Conservation (phyloP, 257 asterid species). For the Solanum bulbocastanum region DNA sequence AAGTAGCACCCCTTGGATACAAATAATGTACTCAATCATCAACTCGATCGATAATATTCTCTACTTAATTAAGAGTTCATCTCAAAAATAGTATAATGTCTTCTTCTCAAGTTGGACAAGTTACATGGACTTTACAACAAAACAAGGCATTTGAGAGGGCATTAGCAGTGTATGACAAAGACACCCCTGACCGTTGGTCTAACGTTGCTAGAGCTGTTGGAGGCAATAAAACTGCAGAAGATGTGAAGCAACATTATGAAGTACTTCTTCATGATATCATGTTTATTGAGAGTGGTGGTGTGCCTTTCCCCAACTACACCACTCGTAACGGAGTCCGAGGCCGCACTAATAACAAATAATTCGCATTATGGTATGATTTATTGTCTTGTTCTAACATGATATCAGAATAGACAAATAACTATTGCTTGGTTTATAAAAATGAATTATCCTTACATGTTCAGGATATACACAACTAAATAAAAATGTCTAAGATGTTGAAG, state of each 20-base stretch:
- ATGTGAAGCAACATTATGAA: slow-evolving; percentile 60
- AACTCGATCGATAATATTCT: background rate
- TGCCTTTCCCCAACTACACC: slow-evolving; percentile 53
- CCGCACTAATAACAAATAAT: background rate
- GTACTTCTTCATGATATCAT: slow-evolving; percentile 47
- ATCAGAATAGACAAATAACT: background rate
- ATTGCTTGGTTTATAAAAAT: background rate
- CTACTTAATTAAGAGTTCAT: background rate
- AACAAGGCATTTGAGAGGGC: slow-evolving; percentile 86
- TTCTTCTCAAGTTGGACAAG: background rate
- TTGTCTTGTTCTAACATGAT: background rate
- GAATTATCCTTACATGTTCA: background rate
- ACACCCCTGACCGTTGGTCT: slow-evolving; percentile 76
- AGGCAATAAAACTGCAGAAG: slow-evolving; percentile 48
- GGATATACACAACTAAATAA: background rate
- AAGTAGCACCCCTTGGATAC: background rate
- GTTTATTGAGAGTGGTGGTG: slow-evolving; percentile 50
- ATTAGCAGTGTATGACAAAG: slow-evolving; percentile 53
- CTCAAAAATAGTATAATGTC: background rate
- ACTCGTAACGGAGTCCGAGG: background rate
- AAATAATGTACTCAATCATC: slow-evolving; percentile 3
- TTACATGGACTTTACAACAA: slow-evolving; percentile 50
- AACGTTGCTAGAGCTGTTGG: slow-evolving; percentile 71
- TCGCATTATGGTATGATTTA: background rate
- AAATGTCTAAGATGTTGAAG: background rate